Evolutionary conservation across 1,284 basidiomycete genomes (phyloP), one percentile per base, ranked within the genome.

Genomic region (Irpex rosettiformis): DNA sequence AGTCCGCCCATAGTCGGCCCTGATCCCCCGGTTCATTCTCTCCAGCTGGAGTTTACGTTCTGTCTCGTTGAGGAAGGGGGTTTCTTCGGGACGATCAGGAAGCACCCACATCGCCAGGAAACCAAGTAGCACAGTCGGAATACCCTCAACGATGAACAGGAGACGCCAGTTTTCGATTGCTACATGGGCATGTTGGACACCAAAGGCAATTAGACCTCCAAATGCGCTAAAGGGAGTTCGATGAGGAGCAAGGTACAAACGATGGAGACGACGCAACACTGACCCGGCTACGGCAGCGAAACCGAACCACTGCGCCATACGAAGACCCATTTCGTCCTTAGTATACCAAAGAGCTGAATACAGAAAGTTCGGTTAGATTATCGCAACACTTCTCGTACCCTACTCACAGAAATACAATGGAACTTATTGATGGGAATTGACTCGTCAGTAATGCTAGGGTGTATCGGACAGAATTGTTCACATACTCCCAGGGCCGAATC

Each of bases 41-140:
- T 84, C 85, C 27, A 93, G 65, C 2, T 89, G 89, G 30, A 95
- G 73, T 52, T 80, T 80, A 8, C 92, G 82, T 70, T 96, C 88
- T 10, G 82, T 76, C 61, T 89, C 88, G 45, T 77, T 88, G 47
- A 95, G 73, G 68, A 86, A 90, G 0, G 71, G 72, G 0, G 89
- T 88, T 10, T 83, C 86, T 68, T 94, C 91, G 0, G 93, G 93
- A 30, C 92, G 78, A 54, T 86, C 80, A 0, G 93, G 93, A 6
- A 96, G 77, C 62, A 89, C 75, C 59, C 86, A 78, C 58, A 87
- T 73, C 1, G 88, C 82, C 28, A 85, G 53, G 21, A 91, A 55
- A 1, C 90, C 92, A 30, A 94, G 77, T 0, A 92, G 18, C 4
- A 95, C 67, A 0, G 88, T 77, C 0, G 90, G 90, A 11, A 83